phyloP scores from a whole-genome alignment of 306 rosid species.

The Cicer pinnatifidum region DNA sequence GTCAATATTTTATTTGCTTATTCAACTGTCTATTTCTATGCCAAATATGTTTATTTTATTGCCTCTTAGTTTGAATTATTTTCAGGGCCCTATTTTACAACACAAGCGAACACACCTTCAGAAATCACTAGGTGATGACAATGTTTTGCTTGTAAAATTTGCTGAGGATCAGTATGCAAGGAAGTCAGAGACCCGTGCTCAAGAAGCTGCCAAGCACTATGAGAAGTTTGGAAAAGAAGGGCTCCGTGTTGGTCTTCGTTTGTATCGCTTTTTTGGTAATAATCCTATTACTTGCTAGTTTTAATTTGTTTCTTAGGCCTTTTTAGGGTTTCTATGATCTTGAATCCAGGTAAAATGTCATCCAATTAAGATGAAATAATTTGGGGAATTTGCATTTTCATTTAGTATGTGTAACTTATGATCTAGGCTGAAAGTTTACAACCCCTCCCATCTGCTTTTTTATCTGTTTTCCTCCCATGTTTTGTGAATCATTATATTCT shows the following conservation, averaged over 20 bases:
- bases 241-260: constrained; percentile 65
- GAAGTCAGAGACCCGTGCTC: not conserved
- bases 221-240: constrained; percentile 65
- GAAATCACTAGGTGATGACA: constrained; percentile 73
- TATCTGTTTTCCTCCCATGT: constrained; percentile 31
- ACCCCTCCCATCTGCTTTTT: not conserved
- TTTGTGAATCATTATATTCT: constrained; percentile 9
- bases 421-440: constrained; percentile 16
- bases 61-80: constrained; percentile 27
- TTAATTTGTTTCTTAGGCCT: not conserved
- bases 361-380: constrained; percentile 19
- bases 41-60: constrained; percentile 1
- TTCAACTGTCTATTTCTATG: constrained; percentile 10
- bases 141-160: constrained; percentile 68
- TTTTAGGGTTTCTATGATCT: constrained; percentile 9
- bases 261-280: constrained; percentile 76
- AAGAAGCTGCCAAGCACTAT: constrained; percentile 44
- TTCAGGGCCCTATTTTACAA: constrained; percentile 71
- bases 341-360: not conserved
- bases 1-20: not conserved
- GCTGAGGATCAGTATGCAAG: constrained; percentile 37
- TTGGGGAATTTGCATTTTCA: constrained; percentile 14
- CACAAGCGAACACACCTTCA: constrained; percentile 65
- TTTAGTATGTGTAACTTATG: constrained; percentile 19
- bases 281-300: constrained; percentile 34